Base-by-base conservation (phyloP, 208 protist genomes). In the Crithidia acanthocephali region DNA sequence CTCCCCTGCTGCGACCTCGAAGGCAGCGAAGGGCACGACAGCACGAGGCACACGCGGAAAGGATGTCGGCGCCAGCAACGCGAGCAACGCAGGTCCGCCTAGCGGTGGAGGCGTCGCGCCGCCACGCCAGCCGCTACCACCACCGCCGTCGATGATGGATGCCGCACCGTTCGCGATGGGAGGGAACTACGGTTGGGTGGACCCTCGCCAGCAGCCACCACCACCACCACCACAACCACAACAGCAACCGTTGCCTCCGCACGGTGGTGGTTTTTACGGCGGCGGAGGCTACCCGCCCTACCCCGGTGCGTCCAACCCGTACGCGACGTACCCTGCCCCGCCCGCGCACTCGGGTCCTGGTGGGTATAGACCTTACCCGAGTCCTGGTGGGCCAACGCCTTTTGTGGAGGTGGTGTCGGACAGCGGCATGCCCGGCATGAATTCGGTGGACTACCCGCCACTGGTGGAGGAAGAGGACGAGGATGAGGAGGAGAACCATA, bases 401-500 rank as follows among this genome's bases (percentile, higher is more conserved):
- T 64, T 52, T 52, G 59, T 37, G 2, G 28, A 52, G 23, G 1
- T 65, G 9, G 44, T 37, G 2, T 2, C n/a, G 16, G 52, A 23
- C 30, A 25, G 18, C 23, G 63, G 23, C 10, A 33, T 52, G 10
- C 37, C 52, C 1, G n/a, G 56, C 0, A 11, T 11, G 35, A 40
- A 40, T 11, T 4, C 72, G 2, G 40, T 62, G 30, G 27, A 25
- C 27, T 76, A 76, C 44, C 72, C 72, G 13, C 52, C 45, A 5
- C 56, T 76, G n/a, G 72, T 76, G 7, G 72, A 70, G 35, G 68
- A 74, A 30, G 69, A 68, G 5, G 62, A 68, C 1, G 44, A 27
- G 0, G 59, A 50, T 6, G 55, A 33, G 22, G 13, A 28, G 15
- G n/a, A 6, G 2, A 27, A 2, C 15, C 23, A 23, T 42, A 27